Percentiles rank a stretch among this genome's conserved stretches.
Evolutionary conservation across 1,284 basidiomycete species (phyloP).

Genomic region (Pseudozyma pruni): DNA sequence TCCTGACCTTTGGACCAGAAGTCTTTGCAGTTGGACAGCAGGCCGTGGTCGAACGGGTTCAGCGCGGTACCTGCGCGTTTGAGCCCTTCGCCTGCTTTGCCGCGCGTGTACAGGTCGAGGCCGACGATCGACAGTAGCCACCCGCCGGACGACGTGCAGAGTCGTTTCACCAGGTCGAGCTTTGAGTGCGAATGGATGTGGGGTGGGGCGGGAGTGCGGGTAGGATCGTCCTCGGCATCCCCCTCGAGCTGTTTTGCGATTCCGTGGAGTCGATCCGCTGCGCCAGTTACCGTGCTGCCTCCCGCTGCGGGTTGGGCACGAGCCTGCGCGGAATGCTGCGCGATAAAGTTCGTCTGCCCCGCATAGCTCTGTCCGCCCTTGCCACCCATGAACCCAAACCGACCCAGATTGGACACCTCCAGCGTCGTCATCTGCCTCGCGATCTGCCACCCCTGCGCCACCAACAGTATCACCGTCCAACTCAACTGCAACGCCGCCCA

Average conservation of each 20-base stretch:
- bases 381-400: constrained; percentile 97
- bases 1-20: constrained; percentile 90
- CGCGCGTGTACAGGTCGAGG: constrained; percentile 90
- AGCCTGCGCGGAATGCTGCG: constrained; percentile 21
- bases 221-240: constrained; percentile 11
- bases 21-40: constrained; percentile 85
- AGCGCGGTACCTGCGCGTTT: constrained; percentile 73
- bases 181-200: constrained; percentile 21
- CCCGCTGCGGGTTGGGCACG: neutral
- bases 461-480: constrained; percentile 89
- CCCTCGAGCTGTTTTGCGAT: constrained; percentile 18
- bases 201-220: neutral
- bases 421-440: constrained; percentile 94
- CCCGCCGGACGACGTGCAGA: constrained; percentile 52
- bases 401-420: constrained; percentile 91
- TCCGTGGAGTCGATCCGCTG: constrained; percentile 14
- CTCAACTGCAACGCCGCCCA: constrained; percentile 92
- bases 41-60: constrained; percentile 92
- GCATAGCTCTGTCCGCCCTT: constrained; percentile 77
- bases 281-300: constrained; percentile 1
- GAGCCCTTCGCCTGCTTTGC: constrained; percentile 85
- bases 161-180: constrained; percentile 5
- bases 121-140: constrained; percentile 90
- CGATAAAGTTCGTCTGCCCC: constrained; percentile 41
- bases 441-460: constrained; percentile 89